A percentile compares a stretch with the other conserved stretches of the same genome.
These are phyloP conservation scores for Rhododendron kiyosumense DNA, from an alignment of 148 eudicot species.

Conservation along the genomic window DNA sequence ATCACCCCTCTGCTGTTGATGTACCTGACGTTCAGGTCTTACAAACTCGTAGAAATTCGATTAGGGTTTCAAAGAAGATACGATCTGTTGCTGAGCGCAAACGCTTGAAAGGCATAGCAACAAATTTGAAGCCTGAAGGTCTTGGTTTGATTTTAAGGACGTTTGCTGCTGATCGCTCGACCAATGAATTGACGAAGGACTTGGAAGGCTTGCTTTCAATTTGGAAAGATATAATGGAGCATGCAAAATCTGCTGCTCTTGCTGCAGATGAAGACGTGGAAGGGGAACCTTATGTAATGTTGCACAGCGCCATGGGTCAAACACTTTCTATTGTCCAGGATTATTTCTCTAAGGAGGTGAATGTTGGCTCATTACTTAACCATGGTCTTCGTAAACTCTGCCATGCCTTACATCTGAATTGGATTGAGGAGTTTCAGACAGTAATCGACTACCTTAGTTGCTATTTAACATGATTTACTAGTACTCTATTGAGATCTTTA, in stretches of 20 bases:
- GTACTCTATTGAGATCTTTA: neutral
- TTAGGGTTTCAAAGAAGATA: slow-evolving; percentile 79
- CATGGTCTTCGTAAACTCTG: neutral
- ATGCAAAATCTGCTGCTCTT: slow-evolving; percentile 93
- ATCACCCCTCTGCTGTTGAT: neutral
- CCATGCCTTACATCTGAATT: neutral
- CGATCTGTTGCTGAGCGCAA: slow-evolving; percentile 66
- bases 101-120: slow-evolving; percentile 80
- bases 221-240: slow-evolving; percentile 82
- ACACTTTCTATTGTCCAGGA: slow-evolving; percentile 94
- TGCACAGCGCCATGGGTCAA: slow-evolving; percentile 93
- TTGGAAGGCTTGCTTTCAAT: slow-evolving; percentile 81
- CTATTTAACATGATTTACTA: neutral
- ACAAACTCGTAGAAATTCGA: slow-evolving; percentile 45
- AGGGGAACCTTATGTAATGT: slow-evolving; percentile 77
- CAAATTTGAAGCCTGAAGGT: slow-evolving; percentile 77
- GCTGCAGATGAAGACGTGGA: slow-evolving; percentile 96
- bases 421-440: neutral
- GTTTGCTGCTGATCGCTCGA: slow-evolving; percentile 81
- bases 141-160: slow-evolving; percentile 87
- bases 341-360: slow-evolving; percentile 83
- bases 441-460: neutral
- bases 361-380: neutral
- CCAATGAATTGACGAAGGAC: slow-evolving; percentile 79
- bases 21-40: slow-evolving; percentile 43